Base-by-base conservation (phyloP, 192 early-diverging fungal genomes). In the Linnemannia hyalina region DNA sequence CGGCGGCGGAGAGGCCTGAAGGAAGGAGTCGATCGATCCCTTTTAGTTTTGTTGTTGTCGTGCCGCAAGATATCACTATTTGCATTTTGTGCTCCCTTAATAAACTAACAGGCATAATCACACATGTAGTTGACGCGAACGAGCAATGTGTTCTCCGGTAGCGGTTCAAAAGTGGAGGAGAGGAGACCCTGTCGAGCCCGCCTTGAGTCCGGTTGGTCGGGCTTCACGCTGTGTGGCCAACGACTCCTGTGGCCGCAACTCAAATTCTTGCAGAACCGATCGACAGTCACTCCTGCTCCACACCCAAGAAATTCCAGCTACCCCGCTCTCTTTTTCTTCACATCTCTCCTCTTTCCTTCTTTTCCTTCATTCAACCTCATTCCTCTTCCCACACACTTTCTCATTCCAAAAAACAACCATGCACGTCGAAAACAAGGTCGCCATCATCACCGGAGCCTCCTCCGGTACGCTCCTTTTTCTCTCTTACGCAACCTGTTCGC, bases 381-480 rank as follows among this genome's bases (percentile, higher is more conserved):
- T 74, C 57, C 26, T 70, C n/a, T 40, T 41, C 22, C 22, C 54
- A 55, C 44, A 20, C 54, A 47, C 32, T 60, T 16, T n/a, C 47
- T 49, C 49, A 47, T 47, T 49, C 23, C 23, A 77, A 22, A 77
- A 22, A 32, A 36, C 49, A 52, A 52, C 29, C 35, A 85, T 85
- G 83, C 78, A 77, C 69, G 82, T 90, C 65, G 75, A 80, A 22
- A 92, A 88, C 80, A 95, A 94, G 57, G 90, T 94, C 41, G 94
- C 92, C 0, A 89, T 95, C 72, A 92, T 95, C 79, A 95, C 95
- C 22, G 95, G 95, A 36, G 92, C 89, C 15, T 90, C 94, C 16
- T 92, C 93, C 1, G 95, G 83, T 85, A 72, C 38, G 42, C 70
- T 46, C 26, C 38, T 42, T 26, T 41, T 35, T 6, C 26, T 23